Conservation (phyloP, 148 eudicot genomes). For the Drosera capensis region DNA sequence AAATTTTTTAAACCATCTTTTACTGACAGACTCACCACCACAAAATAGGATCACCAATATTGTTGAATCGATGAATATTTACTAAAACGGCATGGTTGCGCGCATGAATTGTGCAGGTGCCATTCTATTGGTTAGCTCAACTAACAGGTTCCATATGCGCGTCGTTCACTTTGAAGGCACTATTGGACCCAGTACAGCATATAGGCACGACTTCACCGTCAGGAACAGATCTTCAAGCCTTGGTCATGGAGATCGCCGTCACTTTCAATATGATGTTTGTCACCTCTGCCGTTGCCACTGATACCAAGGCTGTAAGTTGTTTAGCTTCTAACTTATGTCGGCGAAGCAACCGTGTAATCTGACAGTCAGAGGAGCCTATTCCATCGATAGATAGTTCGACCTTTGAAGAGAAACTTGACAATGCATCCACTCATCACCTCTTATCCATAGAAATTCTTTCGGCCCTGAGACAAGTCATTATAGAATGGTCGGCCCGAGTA, state of each 20-base stretch:
- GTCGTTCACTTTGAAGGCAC: constrained; percentile 26
- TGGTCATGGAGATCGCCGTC: constrained; percentile 55
- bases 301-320: constrained; percentile 48
- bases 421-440: background rate
- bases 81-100: too few relatives aligned
- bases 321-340: too few relatives aligned
- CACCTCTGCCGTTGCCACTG: constrained; percentile 56
- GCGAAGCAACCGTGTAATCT: background rate
- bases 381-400: too few relatives aligned
- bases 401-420: background rate
- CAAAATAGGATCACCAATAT: too few relatives aligned
- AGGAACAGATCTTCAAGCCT: constrained; percentile 44
- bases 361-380: too few relatives aligned
- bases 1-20: too few relatives aligned
- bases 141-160: constrained; percentile 41
- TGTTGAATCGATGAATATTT: too few relatives aligned
- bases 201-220: constrained; percentile 57
- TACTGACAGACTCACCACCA: too few relatives aligned
- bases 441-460: too few relatives aligned
- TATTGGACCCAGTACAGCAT: constrained; percentile 34
- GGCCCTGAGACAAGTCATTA: too few relatives aligned
- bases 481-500: too few relatives aligned
- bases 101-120: constrained; percentile 45
- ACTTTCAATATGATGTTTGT: constrained; percentile 65
- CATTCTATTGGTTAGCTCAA: constrained; percentile 46